A percentile compares a stretch with the other conserved stretches of the same genome.
Conservation (phyloP, 2,329 filamentous ascomycete species). For the Esteya vermicola region DNA sequence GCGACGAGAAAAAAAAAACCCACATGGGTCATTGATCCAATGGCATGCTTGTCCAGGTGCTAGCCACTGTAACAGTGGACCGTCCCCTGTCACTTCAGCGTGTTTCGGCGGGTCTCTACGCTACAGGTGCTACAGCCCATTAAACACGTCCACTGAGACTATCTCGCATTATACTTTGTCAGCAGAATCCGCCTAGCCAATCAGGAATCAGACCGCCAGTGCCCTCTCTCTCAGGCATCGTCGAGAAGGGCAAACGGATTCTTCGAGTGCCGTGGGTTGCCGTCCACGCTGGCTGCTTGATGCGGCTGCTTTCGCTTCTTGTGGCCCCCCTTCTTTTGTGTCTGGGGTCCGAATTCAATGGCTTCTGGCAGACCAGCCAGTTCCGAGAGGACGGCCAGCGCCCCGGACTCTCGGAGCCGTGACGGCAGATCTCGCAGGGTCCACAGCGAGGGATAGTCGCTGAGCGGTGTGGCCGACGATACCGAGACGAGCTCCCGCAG, state of each 20-base stretch:
- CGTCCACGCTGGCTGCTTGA: background rate
- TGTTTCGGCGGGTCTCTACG: background rate
- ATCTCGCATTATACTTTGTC: no score
- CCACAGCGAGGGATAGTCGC: conserved; percentile 7
- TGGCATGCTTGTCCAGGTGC: no score
- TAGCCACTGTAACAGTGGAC: conserved; percentile 7
- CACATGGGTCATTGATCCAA: background rate
- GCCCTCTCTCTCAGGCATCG: background rate
- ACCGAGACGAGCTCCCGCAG: background rate
- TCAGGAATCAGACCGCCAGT: no score
- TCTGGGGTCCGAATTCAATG: conserved; percentile 7
- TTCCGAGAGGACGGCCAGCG: conserved; percentile 3
- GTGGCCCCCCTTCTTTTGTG: background rate
- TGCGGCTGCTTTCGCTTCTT: conserved; percentile 6
- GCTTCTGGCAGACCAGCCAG: conserved; percentile 1
- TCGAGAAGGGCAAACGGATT: conserved; percentile 9
- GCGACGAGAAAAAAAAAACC: conserved; percentile 1
- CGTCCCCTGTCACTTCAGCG: background rate
- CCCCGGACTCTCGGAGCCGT: conserved; percentile 3
- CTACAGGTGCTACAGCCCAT: background rate
- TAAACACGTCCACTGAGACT: no score
- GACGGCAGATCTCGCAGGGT: conserved; percentile 5
- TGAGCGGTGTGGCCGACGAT: conserved; percentile 4
- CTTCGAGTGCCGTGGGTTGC: background rate
- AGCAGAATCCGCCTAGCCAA: no score